These are phyloP conservation scores for Cordyceps militaris DNA, from an alignment of 2,329 filamentous ascomycete species.

Conservation along the genomic window DNA sequence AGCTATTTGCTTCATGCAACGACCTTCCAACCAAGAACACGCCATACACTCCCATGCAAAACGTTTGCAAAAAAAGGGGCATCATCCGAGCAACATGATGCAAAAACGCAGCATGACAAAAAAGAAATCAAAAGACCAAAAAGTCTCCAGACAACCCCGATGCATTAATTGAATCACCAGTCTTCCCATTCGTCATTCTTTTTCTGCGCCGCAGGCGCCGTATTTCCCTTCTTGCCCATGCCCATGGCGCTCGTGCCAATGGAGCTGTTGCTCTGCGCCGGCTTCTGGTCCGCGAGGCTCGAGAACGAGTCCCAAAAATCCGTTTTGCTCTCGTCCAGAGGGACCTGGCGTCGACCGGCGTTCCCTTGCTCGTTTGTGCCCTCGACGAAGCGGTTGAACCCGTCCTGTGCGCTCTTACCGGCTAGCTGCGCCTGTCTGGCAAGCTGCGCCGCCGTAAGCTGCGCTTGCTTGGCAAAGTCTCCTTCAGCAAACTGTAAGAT, in stretches of 20 bases:
- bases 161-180: constrained; percentile 36
- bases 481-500: constrained; percentile 65
- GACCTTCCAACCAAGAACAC: constrained; percentile 3
- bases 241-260: constrained; percentile 56
- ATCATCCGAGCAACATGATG: constrained; percentile 4
- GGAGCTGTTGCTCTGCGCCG: constrained; percentile 34
- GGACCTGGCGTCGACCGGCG: constrained; percentile 26
- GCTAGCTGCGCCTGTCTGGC: constrained; percentile 61
- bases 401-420: constrained; percentile 67
- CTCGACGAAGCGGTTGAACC: constrained; percentile 83
- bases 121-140: background rate
- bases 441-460: constrained; percentile 56
- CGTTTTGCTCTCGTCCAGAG: constrained; percentile 59
- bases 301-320: constrained; percentile 94
- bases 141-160: background rate
- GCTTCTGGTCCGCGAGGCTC: constrained; percentile 49
- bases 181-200: constrained; percentile 59
- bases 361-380: constrained; percentile 50
- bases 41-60: constrained; percentile 12
- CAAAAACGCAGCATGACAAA: background rate
- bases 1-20: constrained; percentile 10
- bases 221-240: constrained; percentile 37
- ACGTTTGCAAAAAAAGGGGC: background rate
- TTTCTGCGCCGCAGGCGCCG: constrained; percentile 30
- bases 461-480: constrained; percentile 64